A percentile compares a stretch with the other conserved stretches of the same genome.
Evolutionary conservation across 2,329 filamentous ascomycete species (phyloP).

Genomic region (Neofusicoccum cordaticola): DNA sequence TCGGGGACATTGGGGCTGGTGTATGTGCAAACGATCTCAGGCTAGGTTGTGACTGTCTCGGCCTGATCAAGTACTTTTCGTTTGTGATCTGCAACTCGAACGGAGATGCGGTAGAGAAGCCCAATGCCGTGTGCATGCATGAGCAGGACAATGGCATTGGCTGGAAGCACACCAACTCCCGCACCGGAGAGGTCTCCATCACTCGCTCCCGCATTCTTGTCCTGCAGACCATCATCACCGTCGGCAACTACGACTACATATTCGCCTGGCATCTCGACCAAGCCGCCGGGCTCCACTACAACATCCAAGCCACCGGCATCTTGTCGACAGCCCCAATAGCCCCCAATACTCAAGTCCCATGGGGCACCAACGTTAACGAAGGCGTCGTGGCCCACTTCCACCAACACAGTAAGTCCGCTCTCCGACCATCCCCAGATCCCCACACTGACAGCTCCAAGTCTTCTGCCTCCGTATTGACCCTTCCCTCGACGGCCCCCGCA

Average conservation of each 20-base stretch:
- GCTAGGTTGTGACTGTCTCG: conserved; percentile 46
- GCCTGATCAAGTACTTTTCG: conserved; percentile 46
- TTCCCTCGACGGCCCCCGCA: conserved; percentile 38
- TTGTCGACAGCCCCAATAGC: conserved; percentile 20
- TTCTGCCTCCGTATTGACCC: conserved; percentile 47
- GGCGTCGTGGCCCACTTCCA: conserved; percentile 22
- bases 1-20: conserved; percentile 44
- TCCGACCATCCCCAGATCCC: no score
- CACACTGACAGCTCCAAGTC: conserved; percentile 19
- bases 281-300: conserved; percentile 20
- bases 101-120: conserved; percentile 38
- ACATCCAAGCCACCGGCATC: conserved; percentile 23
- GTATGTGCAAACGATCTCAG: conserved; percentile 43
- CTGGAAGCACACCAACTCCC: conserved; percentile 31
- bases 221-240: conserved; percentile 28
- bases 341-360: conserved; percentile 17
- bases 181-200: conserved; percentile 24
- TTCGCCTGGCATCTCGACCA: conserved; percentile 22
- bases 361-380: conserved; percentile 21
- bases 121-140: conserved; percentile 45
- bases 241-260: conserved; percentile 31
- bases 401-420: conserved; percentile 16
- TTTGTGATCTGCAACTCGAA: conserved; percentile 34
- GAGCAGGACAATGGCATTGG: conserved; percentile 32
- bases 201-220: conserved; percentile 26